Base-by-base conservation (phyloP, 305 asterid species). In the Caryopteris hybrid region DNA sequence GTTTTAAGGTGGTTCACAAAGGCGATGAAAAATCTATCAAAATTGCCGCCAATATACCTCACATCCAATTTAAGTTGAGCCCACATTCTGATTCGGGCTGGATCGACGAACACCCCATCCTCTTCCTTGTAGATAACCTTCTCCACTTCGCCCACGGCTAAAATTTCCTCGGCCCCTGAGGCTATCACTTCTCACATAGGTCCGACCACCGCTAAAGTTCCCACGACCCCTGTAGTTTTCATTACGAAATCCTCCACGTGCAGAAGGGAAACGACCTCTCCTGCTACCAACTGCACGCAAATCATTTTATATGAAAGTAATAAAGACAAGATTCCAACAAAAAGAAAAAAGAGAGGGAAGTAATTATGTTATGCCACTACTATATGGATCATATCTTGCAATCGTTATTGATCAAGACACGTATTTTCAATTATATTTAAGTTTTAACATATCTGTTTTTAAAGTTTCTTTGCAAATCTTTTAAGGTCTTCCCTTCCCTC, bases 211-310 rank as follows among this genome's bases (percentile, higher is more conserved):
- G 47, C 73, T 72, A 31, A 80, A 81, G 69, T 77, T 81, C 52
- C 93, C 88, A 46, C 85, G 94, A 22, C 81, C 85, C 66, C 96
- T 82, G 77, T 76, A 83, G 75, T 64, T 69, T 17, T 88, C 95
- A 34, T 42, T 80, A 50, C 86, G 90, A 66, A 76, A 90, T 31
- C 97, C 85, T 36, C 95, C 90, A 39, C 95, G 88, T 9, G 84
- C 72, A 33, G 82, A 52, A 63, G 78, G 61, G 31, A 82, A 87
- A 64, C 92, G 88, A 45, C 86, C 90, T 70, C 93, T 81, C 68
- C 86, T 86, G n/a, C 76, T 72, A 16, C 90, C 95, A 66, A 82
- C 97, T 88, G 85, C 23, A 54, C 42, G 72, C 42, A 45, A 47
- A 70, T 64, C 31, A n/a, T n/a, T n/a, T n/a, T n/a, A 25, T 25